Evolutionary conservation across 371 early-diverging fungal genomes (phyloP).

Genomic region (Mortierella sp.): DNA sequence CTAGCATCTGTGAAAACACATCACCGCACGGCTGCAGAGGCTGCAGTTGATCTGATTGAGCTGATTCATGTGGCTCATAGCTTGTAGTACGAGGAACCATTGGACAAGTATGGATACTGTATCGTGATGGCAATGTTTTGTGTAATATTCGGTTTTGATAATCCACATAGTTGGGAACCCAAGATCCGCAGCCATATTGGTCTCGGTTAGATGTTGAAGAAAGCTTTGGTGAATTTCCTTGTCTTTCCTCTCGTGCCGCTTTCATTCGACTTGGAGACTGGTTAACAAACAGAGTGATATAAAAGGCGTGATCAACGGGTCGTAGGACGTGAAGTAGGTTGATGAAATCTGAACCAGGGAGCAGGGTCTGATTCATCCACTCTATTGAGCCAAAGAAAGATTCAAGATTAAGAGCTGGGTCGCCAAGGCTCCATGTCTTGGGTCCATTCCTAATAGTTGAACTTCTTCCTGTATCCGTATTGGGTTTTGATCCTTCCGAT

Average conservation of each 20-base stretch:
- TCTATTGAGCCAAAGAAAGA: conserved; percentile 3
- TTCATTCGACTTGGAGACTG: conserved; percentile 11
- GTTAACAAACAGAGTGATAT: conserved; percentile 21
- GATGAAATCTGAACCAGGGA: conserved; percentile 21
- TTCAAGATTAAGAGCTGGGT: conserved; percentile 22
- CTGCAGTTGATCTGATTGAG: not conserved
- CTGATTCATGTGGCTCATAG: not conserved
- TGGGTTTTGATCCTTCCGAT: not conserved
- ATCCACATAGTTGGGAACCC: conserved; percentile 21
- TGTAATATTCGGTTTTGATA: conserved; percentile 18
- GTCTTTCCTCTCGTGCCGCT: not conserved
- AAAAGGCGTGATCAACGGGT: conserved; percentile 30
- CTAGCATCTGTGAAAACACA: conserved; percentile 23
- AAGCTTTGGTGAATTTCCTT: conserved; percentile 14
- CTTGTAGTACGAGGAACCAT: not conserved
- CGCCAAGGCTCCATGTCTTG: conserved; percentile 25
- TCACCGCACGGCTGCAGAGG: conserved; percentile 19
- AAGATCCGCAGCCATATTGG: conserved; percentile 18
- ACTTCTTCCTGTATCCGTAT: not conserved
- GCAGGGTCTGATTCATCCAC: conserved; percentile 19
- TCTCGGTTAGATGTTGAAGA: not conserved
- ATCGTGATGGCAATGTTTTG: conserved; percentile 11
- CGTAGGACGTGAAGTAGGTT: conserved; percentile 16
- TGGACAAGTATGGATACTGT: conserved; percentile 24
- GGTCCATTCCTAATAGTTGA: not conserved